Evolutionary conservation across 192 early-diverging fungal species (phyloP).

Genomic region (Linnemannia hyalina): DNA sequence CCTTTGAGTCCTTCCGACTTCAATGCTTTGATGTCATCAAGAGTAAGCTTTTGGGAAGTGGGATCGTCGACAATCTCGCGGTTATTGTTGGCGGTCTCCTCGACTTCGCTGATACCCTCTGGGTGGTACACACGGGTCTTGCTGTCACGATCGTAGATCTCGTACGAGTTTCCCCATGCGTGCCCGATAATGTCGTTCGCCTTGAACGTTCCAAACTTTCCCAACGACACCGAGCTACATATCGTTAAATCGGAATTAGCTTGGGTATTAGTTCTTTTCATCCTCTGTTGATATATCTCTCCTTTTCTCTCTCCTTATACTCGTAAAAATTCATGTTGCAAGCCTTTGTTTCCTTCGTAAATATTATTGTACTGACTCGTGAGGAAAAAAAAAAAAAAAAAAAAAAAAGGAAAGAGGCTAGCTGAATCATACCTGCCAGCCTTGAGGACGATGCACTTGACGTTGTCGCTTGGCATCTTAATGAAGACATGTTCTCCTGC

Average conservation of each 20-base stretch:
- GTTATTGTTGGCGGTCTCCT: conserved; percentile 88
- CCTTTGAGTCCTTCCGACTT: conserved; percentile 81
- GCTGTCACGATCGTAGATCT: conserved; percentile 78
- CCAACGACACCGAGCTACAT: conserved; percentile 73
- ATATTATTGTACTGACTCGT: too few relatives aligned
- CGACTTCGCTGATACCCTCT: conserved; percentile 59
- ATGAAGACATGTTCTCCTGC: conserved; percentile 79
- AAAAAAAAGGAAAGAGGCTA: background rate
- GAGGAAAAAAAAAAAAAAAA: too few relatives aligned
- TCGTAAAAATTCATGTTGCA: too few relatives aligned
- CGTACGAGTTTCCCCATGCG: conserved; percentile 86
- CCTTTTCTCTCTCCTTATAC: too few relatives aligned
- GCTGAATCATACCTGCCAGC: conserved; percentile 60
- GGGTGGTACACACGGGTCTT: conserved; percentile 44
- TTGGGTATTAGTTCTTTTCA: background rate
- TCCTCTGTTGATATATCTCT: too few relatives aligned
- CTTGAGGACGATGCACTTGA: conserved; percentile 80
- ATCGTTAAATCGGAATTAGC: background rate
- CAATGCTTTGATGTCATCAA: conserved; percentile 85
- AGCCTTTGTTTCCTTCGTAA: too few relatives aligned
- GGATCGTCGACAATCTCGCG: conserved; percentile 81
- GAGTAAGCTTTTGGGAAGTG: conserved; percentile 82
- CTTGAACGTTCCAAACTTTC: conserved; percentile 93
- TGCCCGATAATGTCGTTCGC: conserved; percentile 85
- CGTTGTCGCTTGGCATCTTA: conserved; percentile 87